Percentiles rank a stretch among this genome's conserved stretches.
Conservation (phyloP, 768 basidiomycete species). For the Gyrodon lividus region DNA sequence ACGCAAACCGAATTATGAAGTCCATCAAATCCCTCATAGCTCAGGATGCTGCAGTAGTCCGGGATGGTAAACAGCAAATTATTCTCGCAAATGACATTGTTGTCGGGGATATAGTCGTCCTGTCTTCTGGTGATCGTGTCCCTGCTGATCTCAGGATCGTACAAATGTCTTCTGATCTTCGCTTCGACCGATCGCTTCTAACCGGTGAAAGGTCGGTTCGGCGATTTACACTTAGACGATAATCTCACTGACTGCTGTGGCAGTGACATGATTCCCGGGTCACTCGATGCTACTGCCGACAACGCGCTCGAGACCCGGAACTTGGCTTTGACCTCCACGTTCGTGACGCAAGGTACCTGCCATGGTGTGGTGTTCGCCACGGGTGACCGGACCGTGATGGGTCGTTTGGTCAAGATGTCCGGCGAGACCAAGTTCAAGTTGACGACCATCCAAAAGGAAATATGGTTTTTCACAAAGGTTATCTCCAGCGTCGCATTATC, state of each 20-base stretch:
- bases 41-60: slow-evolving; percentile 53
- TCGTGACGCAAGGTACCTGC: slow-evolving; percentile 42
- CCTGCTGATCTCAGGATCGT: slow-evolving; percentile 61
- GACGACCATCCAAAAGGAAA: slow-evolving; percentile 47
- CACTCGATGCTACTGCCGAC: slow-evolving; percentile 46
- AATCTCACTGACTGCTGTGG: neutral
- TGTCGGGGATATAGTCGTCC: slow-evolving; percentile 54
- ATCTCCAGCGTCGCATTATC: slow-evolving; percentile 42
- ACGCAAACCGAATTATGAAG: slow-evolving; percentile 49
- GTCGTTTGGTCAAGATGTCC: slow-evolving; percentile 55
- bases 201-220: slow-evolving; percentile 45
- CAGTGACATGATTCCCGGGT: slow-evolving; percentile 45
- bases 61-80: slow-evolving; percentile 47
- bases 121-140: slow-evolving; percentile 54
- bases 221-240: neutral
- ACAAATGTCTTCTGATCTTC: slow-evolving; percentile 49
- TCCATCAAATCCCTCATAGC: slow-evolving; percentile 60
- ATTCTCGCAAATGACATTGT: slow-evolving; percentile 55
- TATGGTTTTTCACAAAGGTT: slow-evolving; percentile 53
- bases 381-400: slow-evolving; percentile 47
- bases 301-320: slow-evolving; percentile 49
- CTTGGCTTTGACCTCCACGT: slow-evolving; percentile 47
- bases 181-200: slow-evolving; percentile 52
- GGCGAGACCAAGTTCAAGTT: slow-evolving; percentile 44
- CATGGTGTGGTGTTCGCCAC: slow-evolving; percentile 42